phyloP scores from a whole-genome alignment of 176 grass and related monocot genomes.

The Zea luxurians region DNA sequence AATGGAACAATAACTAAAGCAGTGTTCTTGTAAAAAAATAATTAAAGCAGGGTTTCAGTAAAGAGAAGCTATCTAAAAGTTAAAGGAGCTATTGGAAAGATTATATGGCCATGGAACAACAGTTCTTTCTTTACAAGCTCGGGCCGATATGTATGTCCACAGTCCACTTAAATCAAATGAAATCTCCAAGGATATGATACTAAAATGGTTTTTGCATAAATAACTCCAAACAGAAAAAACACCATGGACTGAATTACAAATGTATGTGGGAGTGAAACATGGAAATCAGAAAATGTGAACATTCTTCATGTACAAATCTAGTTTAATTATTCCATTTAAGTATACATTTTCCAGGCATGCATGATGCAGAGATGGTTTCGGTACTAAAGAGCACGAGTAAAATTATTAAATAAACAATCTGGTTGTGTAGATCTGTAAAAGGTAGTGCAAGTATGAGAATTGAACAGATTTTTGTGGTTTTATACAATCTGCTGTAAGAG shows the following conservation, averaged over 20 bases:
- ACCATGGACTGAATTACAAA: neutral
- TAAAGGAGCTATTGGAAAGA: conserved; percentile 32
- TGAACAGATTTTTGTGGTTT: neutral
- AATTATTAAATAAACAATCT: neutral
- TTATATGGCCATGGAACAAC: neutral
- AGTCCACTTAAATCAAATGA: neutral
- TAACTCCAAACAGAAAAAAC: neutral
- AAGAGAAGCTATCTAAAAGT: conserved; percentile 33
- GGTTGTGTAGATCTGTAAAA: neutral
- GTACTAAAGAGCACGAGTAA: neutral
- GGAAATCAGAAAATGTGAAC: neutral
- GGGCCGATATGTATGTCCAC: too few relatives aligned
- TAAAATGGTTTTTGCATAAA: conserved; percentile 2
- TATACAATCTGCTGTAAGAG: neutral
- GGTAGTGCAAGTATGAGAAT: neutral
- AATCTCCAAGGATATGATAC: conserved; percentile 3
- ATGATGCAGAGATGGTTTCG: neutral
- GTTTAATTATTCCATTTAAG: neutral
- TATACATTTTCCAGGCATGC: neutral
- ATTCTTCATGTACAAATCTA: neutral
- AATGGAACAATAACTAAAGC: conserved; percentile 41
- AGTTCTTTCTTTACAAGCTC: conserved; percentile 1
- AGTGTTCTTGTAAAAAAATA: conserved; percentile 41
- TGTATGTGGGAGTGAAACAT: neutral
- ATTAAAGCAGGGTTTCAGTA: conserved; percentile 41